Evolutionary conservation across 768 basidiomycete species (phyloP).

Genomic region (Suillus spraguei): DNA sequence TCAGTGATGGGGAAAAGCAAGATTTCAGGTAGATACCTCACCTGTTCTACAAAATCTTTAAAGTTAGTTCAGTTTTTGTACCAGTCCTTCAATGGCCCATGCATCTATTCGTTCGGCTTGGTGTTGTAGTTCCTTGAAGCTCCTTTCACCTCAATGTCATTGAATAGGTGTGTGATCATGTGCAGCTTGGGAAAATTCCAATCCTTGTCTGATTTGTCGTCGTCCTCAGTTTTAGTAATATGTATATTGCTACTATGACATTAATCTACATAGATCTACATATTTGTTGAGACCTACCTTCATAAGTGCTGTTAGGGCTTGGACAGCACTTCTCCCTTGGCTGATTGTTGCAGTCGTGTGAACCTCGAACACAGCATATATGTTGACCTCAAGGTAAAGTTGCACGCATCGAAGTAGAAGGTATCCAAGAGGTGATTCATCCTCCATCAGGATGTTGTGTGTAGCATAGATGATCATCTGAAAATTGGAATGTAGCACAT

Average conservation of each 20-base stretch:
- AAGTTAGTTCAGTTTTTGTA: slow-evolving; percentile 35
- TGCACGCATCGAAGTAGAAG: slow-evolving; percentile 30
- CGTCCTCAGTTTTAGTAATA: background rate
- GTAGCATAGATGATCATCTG: slow-evolving; percentile 24
- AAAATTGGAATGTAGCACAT: slow-evolving; percentile 29
- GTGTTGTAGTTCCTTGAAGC: slow-evolving; percentile 34
- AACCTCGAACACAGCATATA: slow-evolving; percentile 32
- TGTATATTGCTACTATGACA: slow-evolving; percentile 7
- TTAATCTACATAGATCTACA: background rate
- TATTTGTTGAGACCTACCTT: slow-evolving; percentile 20
- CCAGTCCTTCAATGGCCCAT: slow-evolving; percentile 27
- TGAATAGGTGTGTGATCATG: slow-evolving; percentile 31
- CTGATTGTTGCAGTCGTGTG: slow-evolving; percentile 33
- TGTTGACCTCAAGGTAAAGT: slow-evolving; percentile 34
- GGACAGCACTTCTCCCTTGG: slow-evolving; percentile 21
- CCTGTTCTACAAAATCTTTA: slow-evolving; percentile 36
- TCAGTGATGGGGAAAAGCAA: background rate
- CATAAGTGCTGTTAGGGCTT: slow-evolving; percentile 21
- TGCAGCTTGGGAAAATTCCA: slow-evolving; percentile 39
- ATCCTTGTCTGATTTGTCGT: slow-evolving; percentile 16
- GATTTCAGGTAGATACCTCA: slow-evolving; percentile 10
- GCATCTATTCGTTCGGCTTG: slow-evolving; percentile 33
- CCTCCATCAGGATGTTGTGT: slow-evolving; percentile 25
- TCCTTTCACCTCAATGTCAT: slow-evolving; percentile 36
- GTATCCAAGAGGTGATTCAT: slow-evolving; percentile 21